Base-by-base conservation (phyloP, 2,329 filamentous ascomycete species). In the Arthrobotrys pseudoclavata region DNA sequence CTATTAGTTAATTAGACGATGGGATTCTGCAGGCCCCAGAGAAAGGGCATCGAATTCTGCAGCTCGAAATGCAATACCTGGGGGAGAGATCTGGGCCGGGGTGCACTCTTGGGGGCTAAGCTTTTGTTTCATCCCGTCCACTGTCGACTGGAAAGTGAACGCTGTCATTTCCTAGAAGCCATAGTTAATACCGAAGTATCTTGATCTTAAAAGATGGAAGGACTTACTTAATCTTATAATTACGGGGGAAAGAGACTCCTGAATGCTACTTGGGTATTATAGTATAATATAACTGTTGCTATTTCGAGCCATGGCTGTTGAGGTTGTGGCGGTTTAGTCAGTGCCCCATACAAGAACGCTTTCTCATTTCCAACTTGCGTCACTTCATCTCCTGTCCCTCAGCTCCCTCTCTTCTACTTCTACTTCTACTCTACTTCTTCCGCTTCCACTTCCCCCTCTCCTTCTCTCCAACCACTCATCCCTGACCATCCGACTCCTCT, bases 341-440 rank as follows among this genome's bases (percentile, higher is more conserved):
- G 55, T 42, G 55, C 55, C 55, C 55, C 55, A 60, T 60, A 60
- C 55, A 57, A 42, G 55, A 48, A 40, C 42, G 40, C 22, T 47
- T 34, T 31, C 68, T 63, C 68, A 70, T 66, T 72, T 66, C 69
- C 61, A 60, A 60, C 61, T 68, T 74, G 69, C 69, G 62, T 74
- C 69, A 74, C 69, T 67, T 60, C 69, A 67, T 66, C 68, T 53
- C 69, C 50, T 67, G 48, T 40, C 52, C 69, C 48, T 47, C 61
- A 42, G 40, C 64, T 62, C 47, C 34, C 48, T 66, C 57, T 70
- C 57, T 31, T 31, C 42, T 18, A 57, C 64, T 20, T 50, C 62
- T 24, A 20, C 62, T 67, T 57, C 50, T 24, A 29, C 60, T 55
- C 40, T 7, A 13, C 57, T 24, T 26, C 42, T 45, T 18, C 42